These are phyloP conservation scores for Huntiella bhutanensis DNA, from an alignment of 2,329 filamentous ascomycete genomes.

Conservation along the genomic window DNA sequence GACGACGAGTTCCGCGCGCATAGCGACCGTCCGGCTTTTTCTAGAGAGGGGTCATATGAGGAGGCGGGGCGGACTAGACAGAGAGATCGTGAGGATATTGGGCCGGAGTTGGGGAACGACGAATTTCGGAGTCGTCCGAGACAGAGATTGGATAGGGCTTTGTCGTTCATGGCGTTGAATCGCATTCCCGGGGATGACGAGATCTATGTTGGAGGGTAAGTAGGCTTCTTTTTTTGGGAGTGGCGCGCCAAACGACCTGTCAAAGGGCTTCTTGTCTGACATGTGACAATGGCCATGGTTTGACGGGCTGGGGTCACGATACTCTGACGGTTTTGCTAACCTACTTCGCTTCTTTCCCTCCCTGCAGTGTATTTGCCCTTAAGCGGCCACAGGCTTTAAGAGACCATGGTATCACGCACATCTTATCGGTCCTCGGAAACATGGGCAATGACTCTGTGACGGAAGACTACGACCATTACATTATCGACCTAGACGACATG, in stretches of 20 bases:
- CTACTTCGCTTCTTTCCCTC: background rate
- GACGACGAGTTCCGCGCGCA: background rate
- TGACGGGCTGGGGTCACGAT: too few relatives aligned
- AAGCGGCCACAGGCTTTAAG: constrained; percentile 50
- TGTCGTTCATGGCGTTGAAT: constrained; percentile 23
- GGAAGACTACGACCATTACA: constrained; percentile 46
- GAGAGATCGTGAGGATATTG: background rate
- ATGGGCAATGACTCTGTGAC: constrained; percentile 5
- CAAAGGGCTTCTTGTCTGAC: too few relatives aligned
- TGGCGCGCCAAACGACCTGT: background rate
- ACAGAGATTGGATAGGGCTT: constrained; percentile 8
- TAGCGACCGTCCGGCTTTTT: background rate
- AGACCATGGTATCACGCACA: constrained; percentile 65
- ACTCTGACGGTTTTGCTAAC: background rate
- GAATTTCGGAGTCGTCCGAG: constrained; percentile 8
- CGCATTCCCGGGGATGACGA: constrained; percentile 23
- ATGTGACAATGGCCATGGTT: too few relatives aligned
- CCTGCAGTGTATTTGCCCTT: constrained; percentile 55
- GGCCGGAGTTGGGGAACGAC: constrained; percentile 3
- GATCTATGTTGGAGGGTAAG: constrained; percentile 24
- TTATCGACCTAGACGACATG: constrained; percentile 76
- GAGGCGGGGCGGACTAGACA: background rate
- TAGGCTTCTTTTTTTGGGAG: constrained; percentile 1
- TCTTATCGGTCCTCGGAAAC: constrained; percentile 58
- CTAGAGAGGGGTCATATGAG: background rate